These are phyloP conservation scores for Aureobasidium lini DNA, from an alignment of 2,329 filamentous ascomycete genomes.

Conservation along the genomic window DNA sequence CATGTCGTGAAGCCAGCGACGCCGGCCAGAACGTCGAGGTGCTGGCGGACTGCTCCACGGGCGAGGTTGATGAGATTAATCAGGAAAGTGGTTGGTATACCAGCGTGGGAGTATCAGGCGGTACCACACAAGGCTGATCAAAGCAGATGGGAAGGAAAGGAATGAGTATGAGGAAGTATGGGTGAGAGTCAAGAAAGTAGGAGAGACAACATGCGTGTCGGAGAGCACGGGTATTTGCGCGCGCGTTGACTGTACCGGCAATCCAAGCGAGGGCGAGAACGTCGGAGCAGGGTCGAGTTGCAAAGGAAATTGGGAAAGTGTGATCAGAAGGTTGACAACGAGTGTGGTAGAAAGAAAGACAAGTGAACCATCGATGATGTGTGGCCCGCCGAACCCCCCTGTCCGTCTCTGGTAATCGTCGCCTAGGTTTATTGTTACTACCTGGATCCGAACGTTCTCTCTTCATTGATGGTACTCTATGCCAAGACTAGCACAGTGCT, in stretches of 20 bases:
- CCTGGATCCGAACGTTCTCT: constrained; percentile 11
- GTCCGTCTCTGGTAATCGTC: constrained; percentile 6
- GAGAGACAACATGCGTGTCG: constrained; percentile 13
- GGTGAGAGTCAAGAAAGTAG: neutral
- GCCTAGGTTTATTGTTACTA: neutral
- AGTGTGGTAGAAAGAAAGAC: neutral
- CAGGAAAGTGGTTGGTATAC: neutral
- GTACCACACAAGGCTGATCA: neutral
- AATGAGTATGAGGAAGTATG: neutral
- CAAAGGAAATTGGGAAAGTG: neutral
- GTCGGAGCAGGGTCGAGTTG: neutral
- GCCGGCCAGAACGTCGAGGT: constrained; percentile 2
- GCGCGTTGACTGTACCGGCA: constrained; percentile 6
- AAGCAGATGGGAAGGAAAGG: neutral
- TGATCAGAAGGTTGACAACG: neutral
- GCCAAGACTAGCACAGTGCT: constrained; percentile 10
- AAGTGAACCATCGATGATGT: constrained; percentile 2
- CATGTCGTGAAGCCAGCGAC: constrained; percentile 4
- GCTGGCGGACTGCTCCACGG: constrained; percentile 1
- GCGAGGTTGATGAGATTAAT: neutral
- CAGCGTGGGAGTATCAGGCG: neutral
- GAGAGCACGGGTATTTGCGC: constrained; percentile 12
- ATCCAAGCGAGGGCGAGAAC: constrained; percentile 12
- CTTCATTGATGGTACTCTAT: constrained; percentile 10
- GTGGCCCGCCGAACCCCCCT: constrained; percentile 1